phyloP scores from a whole-genome alignment of 2,329 filamentous ascomycete genomes.

The Colletotrichum magnum region DNA sequence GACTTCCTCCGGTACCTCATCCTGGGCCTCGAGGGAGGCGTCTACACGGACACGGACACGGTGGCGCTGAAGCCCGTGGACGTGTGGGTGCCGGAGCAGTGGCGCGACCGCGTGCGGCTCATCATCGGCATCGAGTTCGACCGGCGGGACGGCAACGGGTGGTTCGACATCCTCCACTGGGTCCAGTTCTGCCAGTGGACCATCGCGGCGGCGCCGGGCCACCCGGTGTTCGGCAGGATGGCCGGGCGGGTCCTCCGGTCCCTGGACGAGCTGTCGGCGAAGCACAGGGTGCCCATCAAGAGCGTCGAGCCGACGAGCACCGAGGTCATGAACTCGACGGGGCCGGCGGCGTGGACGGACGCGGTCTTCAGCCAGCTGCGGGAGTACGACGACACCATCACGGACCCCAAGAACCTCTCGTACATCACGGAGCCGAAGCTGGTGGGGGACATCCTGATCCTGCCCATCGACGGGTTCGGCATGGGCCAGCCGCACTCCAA shows the following conservation, averaged over 20 bases:
- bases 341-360: slow-evolving; percentile 50
- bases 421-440: slow-evolving; percentile 38
- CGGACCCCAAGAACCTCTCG: slow-evolving; percentile 23
- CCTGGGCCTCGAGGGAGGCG: slow-evolving; percentile 81
- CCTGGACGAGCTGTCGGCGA: slow-evolving; percentile 40
- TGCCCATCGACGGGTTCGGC: slow-evolving; percentile 48
- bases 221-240: slow-evolving; percentile 49
- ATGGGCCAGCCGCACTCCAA: slow-evolving; percentile 47
- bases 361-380: slow-evolving; percentile 48
- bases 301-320: slow-evolving; percentile 44
- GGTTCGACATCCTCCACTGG: slow-evolving; percentile 41
- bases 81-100: slow-evolving; percentile 49
- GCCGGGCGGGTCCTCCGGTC: slow-evolving; percentile 43
- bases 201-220: slow-evolving; percentile 44
- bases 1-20: slow-evolving; percentile 79
- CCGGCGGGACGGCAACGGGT: slow-evolving; percentile 44
- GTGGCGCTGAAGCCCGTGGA: slow-evolving; percentile 52
- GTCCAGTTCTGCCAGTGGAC: slow-evolving; percentile 45
- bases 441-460: slow-evolving; percentile 43
- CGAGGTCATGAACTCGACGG: slow-evolving; percentile 51
- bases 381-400: slow-evolving; percentile 42
- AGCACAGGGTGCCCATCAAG: slow-evolving; percentile 1
- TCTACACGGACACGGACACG: slow-evolving; percentile 71
- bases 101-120: slow-evolving; percentile 36
- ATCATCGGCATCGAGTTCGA: slow-evolving; percentile 49